Percentiles rank a stretch among this genome's conserved stretches.
Evolutionary conservation across 2,329 filamentous ascomycete species (phyloP).

Genomic region (Verticillium nubilum): DNA sequence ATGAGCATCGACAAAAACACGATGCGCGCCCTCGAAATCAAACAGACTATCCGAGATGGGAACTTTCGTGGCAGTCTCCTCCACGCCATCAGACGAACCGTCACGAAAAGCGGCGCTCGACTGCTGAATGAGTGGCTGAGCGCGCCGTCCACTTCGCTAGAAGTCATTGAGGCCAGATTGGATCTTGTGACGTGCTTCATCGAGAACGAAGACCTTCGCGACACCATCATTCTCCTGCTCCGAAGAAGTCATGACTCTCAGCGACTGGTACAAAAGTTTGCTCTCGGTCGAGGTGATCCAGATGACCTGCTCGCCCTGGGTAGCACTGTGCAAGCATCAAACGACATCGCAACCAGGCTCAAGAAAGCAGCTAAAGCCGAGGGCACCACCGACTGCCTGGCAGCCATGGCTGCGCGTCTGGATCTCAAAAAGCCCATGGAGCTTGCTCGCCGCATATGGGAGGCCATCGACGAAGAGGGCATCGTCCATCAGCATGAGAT

Average conservation of each 20-base stretch:
- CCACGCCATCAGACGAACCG: constrained; percentile 82
- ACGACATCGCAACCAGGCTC: constrained; percentile 54
- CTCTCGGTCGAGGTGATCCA: constrained; percentile 82
- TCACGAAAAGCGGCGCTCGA: constrained; percentile 85
- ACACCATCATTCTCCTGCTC: constrained; percentile 63
- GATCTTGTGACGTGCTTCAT: constrained; percentile 77
- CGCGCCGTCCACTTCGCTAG: constrained; percentile 82
- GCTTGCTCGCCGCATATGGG: constrained; percentile 65
- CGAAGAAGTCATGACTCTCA: constrained; percentile 78
- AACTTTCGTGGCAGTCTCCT: constrained; percentile 76
- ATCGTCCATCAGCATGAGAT: constrained; percentile 74
- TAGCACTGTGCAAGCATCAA: constrained; percentile 71
- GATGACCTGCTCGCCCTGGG: constrained; percentile 85
- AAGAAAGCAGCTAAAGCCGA: constrained; percentile 14
- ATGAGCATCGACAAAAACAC: constrained; percentile 94
- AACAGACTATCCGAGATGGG: constrained; percentile 77
- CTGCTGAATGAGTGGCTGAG: constrained; percentile 81
- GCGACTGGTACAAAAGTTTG: constrained; percentile 89
- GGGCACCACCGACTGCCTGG: constrained; percentile 28
- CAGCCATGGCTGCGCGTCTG: constrained; percentile 49
- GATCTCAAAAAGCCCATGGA: constrained; percentile 60
- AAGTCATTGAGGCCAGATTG: constrained; percentile 71
- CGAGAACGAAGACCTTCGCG: constrained; percentile 59
- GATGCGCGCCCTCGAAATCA: constrained; percentile 82
- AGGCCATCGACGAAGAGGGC: constrained; percentile 88